A percentile compares a stretch with the other conserved stretches of the same genome.
These are phyloP conservation scores for Sporisorium iseilematis-ciliati DNA, from an alignment of 1,284 basidiomycete species.

Conservation along the genomic window DNA sequence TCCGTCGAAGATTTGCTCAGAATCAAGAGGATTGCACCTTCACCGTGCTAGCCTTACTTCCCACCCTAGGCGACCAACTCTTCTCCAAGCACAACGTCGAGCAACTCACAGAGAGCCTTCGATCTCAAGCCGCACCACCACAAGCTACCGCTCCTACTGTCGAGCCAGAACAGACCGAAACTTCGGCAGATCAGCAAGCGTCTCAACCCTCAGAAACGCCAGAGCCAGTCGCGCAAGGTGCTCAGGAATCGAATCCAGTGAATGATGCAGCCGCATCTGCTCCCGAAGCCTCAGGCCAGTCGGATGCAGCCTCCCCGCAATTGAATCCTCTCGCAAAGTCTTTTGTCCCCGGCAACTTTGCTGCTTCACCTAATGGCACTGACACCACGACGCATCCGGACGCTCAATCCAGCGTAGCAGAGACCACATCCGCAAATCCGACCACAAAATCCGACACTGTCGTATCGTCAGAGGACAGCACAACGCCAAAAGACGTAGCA, in stretches of 20 bases:
- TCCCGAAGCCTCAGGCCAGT: conserved; percentile 2
- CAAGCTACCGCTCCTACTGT: conserved; percentile 10
- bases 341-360: conserved; percentile 30
- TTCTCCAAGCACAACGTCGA: conserved; percentile 86
- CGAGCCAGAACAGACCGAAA: conserved; percentile 4
- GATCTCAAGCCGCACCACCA: conserved; percentile 30
- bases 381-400: not conserved
- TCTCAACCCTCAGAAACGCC: conserved; percentile 5
- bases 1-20: conserved; percentile 81
- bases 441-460: conserved; percentile 4
- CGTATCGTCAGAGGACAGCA: not conserved
- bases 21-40: conserved; percentile 86
- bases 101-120: conserved; percentile 79
- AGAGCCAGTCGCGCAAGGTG: not conserved
- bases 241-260: not conserved
- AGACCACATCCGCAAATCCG: not conserved
- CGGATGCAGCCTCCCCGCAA: conserved; percentile 28
- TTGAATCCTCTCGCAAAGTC: conserved; percentile 47
- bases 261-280: not conserved
- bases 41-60: conserved; percentile 83
- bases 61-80: conserved; percentile 80
- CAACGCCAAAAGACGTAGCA: not conserved
- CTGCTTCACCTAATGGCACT: not conserved
- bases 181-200: conserved; percentile 8
- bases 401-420: not conserved